Base-by-base conservation (phyloP, 176 grass and related monocot species). In the Oryza punctata region DNA sequence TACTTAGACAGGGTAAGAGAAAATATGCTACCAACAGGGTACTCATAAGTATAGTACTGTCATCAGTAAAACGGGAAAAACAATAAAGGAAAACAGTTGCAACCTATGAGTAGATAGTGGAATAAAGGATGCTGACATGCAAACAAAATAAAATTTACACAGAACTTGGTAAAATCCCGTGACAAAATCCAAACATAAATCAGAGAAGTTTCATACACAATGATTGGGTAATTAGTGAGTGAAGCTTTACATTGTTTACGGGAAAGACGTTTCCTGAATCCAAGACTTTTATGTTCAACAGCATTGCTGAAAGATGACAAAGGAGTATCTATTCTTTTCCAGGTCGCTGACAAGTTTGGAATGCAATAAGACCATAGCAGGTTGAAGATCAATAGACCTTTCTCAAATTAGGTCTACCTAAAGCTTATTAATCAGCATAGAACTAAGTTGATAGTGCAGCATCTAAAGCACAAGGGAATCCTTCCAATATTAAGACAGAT, bases 281-380 rank as follows among this genome's bases (percentile, higher is more conserved):
- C 13, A 24, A 57, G 30, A 77, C 52, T 46, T 87, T 40, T 43
- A 23, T 59, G 75, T 66, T 72, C 27, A 74, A n/a, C 33, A 68
- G 3, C 13, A 69, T 10, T 54, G 61, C 69, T 74, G 61, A 72
- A 67, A 12, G 44, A 70, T 73, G 14, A 67, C 41, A 19, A 46
- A 60, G 24, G 11, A 67, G n/a, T 60, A 2, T 69, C n/a, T 69
- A 47, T 47, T 47, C 45, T 15, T 69, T 77, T 35, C 26, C 69
- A 32, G 23, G 29, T 63, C 85, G 28, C 32, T 41, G 29, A 14
- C 65, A 71, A 70, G 37, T 27, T 75, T 23, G 8, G 27, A 74
- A 61, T 45, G n/a, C 10, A 61, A 33, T 73, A 80, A 67, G 47
- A 29, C 64, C 23, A 67, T 41, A 79, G 25, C 5, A 88, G 10